Conservation (phyloP, 108 stramenopile genomes). For the Discostella pseudostelligera region DNA sequence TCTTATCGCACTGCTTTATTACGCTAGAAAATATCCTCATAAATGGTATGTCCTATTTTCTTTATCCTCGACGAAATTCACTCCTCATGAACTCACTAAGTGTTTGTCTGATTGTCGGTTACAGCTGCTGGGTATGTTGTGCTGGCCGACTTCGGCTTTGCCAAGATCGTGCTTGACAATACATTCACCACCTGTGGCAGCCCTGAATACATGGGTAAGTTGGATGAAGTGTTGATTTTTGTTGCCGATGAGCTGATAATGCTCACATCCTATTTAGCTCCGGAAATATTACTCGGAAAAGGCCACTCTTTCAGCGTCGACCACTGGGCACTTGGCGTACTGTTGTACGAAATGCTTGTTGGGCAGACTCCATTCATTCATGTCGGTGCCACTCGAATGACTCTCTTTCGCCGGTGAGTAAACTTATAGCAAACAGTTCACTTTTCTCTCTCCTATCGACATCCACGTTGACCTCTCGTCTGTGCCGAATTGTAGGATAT, state of each 20-base stretch:
- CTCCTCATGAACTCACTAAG: neutral
- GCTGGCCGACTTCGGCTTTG: conserved; percentile 87
- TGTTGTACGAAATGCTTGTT: conserved; percentile 80
- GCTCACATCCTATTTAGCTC: no score
- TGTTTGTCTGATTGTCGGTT: neutral
- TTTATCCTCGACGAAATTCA: no score
- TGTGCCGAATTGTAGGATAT: no score
- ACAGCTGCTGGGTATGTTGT: conserved; percentile 66
- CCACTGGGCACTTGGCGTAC: conserved; percentile 82
- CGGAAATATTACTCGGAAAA: conserved; percentile 81
- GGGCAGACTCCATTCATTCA: conserved; percentile 74
- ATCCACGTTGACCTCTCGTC: no score
- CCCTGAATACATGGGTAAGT: conserved; percentile 87
- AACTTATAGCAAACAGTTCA: no score
- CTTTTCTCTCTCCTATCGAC: no score
- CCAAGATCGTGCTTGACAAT: conserved; percentile 74
- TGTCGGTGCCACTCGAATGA: conserved; percentile 54
- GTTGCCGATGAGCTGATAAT: no score
- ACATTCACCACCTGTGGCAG: conserved; percentile 76
- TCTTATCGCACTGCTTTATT: no score
- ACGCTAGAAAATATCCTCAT: conserved; percentile 61
- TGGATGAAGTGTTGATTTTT: no score
- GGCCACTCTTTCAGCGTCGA: conserved; percentile 82
- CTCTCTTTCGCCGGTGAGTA: conserved; percentile 56
- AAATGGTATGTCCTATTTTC: conserved; percentile 21